These are phyloP conservation scores for Farysia itapuensis DNA, from an alignment of 1,284 basidiomycete species.

Conservation along the genomic window DNA sequence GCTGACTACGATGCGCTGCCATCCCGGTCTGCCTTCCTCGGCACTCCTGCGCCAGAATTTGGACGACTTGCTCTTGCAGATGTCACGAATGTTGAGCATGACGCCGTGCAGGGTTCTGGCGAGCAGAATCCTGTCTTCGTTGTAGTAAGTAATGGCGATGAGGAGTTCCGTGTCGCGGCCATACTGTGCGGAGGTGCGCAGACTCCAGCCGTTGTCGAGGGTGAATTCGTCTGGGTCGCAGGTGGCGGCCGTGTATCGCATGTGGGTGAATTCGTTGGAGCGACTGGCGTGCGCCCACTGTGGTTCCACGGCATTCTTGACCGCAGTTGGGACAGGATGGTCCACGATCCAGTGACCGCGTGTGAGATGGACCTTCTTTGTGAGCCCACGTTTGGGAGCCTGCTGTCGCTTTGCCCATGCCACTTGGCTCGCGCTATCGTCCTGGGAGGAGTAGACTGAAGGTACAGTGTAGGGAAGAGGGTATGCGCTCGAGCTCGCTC, in stretches of 20 bases:
- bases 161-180: slow-evolving; percentile 88
- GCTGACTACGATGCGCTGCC: slow-evolving; percentile 87
- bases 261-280: slow-evolving; percentile 79
- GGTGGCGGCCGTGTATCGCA: slow-evolving; percentile 78
- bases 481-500: slow-evolving; percentile 13
- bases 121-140: slow-evolving; percentile 89
- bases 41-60: slow-evolving; percentile 71
- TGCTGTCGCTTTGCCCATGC: slow-evolving; percentile 60
- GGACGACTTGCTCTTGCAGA: slow-evolving; percentile 90
- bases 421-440: slow-evolving; percentile 39
- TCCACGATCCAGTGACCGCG: slow-evolving; percentile 63
- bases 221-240: slow-evolving; percentile 90
- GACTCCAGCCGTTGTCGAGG: slow-evolving; percentile 70
- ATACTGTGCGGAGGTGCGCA: slow-evolving; percentile 79
- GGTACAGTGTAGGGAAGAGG: slow-evolving; percentile 24
- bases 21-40: slow-evolving; percentile 76
- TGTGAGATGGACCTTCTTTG: slow-evolving; percentile 82
- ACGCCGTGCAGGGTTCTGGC: slow-evolving; percentile 79
- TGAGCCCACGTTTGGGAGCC: slow-evolving; percentile 62
- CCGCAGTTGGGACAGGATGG: slow-evolving; percentile 77
- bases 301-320: slow-evolving; percentile 79
- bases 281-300: slow-evolving; percentile 66
- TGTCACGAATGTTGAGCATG: slow-evolving; percentile 97
- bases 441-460: slow-evolving; percentile 20
- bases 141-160: slow-evolving; percentile 70